phyloP scores from a whole-genome alignment of 2,329 filamentous ascomycete genomes.

The Apiospora hydei region DNA sequence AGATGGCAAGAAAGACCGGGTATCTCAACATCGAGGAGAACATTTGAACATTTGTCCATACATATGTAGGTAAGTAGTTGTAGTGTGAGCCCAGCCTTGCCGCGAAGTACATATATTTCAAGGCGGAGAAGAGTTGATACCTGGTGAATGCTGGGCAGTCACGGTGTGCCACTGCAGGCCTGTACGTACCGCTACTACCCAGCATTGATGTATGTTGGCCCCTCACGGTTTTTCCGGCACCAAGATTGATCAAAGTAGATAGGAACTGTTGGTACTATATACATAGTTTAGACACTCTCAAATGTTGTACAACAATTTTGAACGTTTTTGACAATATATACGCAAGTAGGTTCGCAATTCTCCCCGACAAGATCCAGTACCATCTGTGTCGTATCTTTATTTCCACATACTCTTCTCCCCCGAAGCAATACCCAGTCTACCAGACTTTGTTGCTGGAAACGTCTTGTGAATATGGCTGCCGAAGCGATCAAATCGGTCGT shows the following conservation, averaged over 20 bases:
- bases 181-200: background rate
- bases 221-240: background rate
- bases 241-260: background rate
- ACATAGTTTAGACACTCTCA: background rate
- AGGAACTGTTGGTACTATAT: background rate
- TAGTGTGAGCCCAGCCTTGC: background rate
- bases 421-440: background rate
- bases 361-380: background rate
- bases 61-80: no score
- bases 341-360: background rate
- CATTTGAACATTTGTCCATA: background rate
- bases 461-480: conserved; percentile 31
- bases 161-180: background rate
- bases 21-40: background rate
- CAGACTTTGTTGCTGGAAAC: background rate
- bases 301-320: background rate
- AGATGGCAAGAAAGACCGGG: background rate
- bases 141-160: background rate
- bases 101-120: background rate
- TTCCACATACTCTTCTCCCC: background rate
- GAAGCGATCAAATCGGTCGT: conserved; percentile 28
- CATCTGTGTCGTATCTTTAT: background rate
- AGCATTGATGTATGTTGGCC: background rate
- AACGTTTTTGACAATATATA: background rate
- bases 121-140: background rate